phyloP scores from a whole-genome alignment of 352 stramenopile genomes.

The Phytopythium kandeliae region DNA sequence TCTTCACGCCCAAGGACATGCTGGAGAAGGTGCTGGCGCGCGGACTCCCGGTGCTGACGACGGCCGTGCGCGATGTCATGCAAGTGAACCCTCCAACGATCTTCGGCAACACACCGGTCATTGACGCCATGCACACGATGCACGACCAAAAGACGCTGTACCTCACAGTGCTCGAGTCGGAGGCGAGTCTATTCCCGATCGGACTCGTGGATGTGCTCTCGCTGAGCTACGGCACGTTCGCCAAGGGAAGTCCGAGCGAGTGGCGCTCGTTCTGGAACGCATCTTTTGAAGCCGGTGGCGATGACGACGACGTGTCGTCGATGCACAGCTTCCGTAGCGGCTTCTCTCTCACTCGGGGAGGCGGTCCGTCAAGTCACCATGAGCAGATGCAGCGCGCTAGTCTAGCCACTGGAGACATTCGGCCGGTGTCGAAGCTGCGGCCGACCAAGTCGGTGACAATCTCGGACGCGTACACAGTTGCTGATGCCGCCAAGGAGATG shows the following conservation, averaged over 20 bases:
- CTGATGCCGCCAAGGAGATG: conserved; percentile 89
- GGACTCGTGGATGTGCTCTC: conserved; percentile 86
- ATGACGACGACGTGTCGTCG: conserved; percentile 75
- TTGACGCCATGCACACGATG: conserved; percentile 87
- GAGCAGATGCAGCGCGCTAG: conserved; percentile 31
- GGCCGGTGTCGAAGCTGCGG: conserved; percentile 83
- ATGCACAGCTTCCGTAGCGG: conserved; percentile 79
- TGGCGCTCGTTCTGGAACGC: conserved; percentile 90
- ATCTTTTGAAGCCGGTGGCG: conserved; percentile 62
- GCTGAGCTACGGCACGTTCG: conserved; percentile 85
- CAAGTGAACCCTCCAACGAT: conserved; percentile 70
- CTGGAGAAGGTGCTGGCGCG: conserved; percentile 94
- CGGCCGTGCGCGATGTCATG: conserved; percentile 91
- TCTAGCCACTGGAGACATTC: conserved; percentile 83
- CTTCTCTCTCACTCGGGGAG: conserved; percentile 50
- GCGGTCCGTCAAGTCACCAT: conserved; percentile 29
- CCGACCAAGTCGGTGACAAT: conserved; percentile 90
- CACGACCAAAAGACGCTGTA: conserved; percentile 87
- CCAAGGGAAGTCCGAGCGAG: conserved; percentile 81
- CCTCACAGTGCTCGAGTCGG: conserved; percentile 71
- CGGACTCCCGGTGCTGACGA: conserved; percentile 89
- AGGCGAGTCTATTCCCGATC: conserved; percentile 56
- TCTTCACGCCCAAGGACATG: conserved; percentile 98
- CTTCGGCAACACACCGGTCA: conserved; percentile 58
- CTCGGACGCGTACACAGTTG: conserved; percentile 75